Base-by-base conservation (phyloP, 177 flowering plant genomes). In the Vitis hybrid region DNA sequence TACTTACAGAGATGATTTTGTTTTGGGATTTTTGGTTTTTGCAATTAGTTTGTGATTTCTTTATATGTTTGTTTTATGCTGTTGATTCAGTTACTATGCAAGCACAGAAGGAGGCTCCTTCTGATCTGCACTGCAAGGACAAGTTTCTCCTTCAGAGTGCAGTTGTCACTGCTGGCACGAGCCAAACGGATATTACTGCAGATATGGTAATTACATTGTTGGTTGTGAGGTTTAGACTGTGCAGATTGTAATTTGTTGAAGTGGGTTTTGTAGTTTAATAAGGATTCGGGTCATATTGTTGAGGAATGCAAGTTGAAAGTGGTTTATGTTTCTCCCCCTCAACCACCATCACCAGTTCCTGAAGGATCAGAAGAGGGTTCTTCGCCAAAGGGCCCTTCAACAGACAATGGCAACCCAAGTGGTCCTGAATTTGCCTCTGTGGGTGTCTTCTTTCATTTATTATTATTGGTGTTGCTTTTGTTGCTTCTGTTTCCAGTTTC, bases 111-210 rank as follows among this genome's bases (percentile, higher is more conserved):
- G 92, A 88, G 70, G 80, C 85, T 67, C 92, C 90, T 49, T 60
- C 80, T 19, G 92, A 86, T 56, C 53, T 87, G 86, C 87, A 84
- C 66, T 88, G 88, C 74, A 86, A 82, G 81, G 92, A 88, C 70
- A 88, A 88, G 75, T 88, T 88, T 72, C 87, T 88, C 48, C 85
- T 88, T 71, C 92, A 87, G 78, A 83, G 92, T 66, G 87, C 81
- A 15, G 64, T 74, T 52, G 68, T 76, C 2, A 63, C 61, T 71
- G 73, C 74, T 50, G 88, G 86, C 15, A 67, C 72, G 1, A 74
- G 84, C 2, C 51, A 72, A 9, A 85, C 86, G 77, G 91, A 88
- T 68, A 79, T 88, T 52, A 83, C n/a, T 31, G 72, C 90, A 1
- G 90, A 86, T 66, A 85, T 85, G 92, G 91, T 87, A 79, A 65